These are phyloP conservation scores for Rhizopogon parksii DNA, from an alignment of 1,284 basidiomycete species.

Conservation along the genomic window DNA sequence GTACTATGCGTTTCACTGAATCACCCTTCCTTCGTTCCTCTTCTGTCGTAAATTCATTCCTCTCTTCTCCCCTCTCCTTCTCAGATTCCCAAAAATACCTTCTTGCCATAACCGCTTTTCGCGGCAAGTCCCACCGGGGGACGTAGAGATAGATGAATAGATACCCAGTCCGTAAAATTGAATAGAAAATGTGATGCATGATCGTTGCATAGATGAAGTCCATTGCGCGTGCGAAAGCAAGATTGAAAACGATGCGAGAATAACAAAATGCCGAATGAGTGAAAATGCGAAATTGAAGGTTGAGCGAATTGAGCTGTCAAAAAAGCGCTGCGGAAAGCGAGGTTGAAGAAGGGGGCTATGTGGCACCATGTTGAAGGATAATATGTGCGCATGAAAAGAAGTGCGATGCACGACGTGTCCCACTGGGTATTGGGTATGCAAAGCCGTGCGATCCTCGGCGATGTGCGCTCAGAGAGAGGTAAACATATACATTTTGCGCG, in stretches of 20 bases:
- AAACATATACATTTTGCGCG: constrained; percentile 2
- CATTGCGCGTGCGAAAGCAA: constrained; percentile 15
- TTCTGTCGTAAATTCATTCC: constrained; percentile 7
- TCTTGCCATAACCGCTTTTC: background rate
- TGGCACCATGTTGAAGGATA: background rate
- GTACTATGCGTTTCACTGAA: constrained; percentile 4
- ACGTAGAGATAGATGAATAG: constrained; percentile 24
- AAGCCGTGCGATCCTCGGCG: background rate
- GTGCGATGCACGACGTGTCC: constrained; percentile 1
- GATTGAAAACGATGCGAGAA: constrained; percentile 15
- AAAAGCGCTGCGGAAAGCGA: constrained; percentile 8
- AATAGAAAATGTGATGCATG: constrained; percentile 21
- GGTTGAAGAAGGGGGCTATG: background rate
- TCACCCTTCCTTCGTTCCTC: constrained; percentile 10
- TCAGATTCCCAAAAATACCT: constrained; percentile 7
- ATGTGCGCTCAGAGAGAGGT: background rate
- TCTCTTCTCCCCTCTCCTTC: constrained; percentile 6
- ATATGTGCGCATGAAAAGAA: background rate
- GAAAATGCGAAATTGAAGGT: constrained; percentile 6
- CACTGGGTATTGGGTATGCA: constrained; percentile 1
- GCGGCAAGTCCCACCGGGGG: constrained; percentile 22
- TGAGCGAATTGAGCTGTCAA: constrained; percentile 13
- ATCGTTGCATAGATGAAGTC: constrained; percentile 22
- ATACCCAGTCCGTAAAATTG: constrained; percentile 21
- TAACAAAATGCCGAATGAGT: constrained; percentile 25